Base-by-base conservation (phyloP, 192 early-diverging fungal species). In the Allomyces macrogynus region DNA sequence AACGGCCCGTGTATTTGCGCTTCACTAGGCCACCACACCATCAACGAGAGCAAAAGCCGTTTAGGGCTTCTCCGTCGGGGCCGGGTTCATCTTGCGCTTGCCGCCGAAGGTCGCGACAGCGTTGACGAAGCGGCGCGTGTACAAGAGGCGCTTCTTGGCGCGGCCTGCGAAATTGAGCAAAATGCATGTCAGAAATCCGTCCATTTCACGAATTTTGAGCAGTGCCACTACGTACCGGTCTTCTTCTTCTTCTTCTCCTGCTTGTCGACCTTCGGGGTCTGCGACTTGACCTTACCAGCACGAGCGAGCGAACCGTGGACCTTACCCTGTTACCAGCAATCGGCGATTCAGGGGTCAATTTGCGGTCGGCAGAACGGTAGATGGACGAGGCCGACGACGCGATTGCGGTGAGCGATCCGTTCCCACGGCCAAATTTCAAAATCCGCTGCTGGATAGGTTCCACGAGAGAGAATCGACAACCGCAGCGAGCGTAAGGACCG, bases 281-380 rank as follows among this genome's bases (percentile, higher is more conserved):
- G 93, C 70, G 87, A 88, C 91, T 99, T 99, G 79, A 99, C 95
- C 82, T 99, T 99, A 88, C 95, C 95, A 83, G 95, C 95, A 97
- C 95, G 93, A 82, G 95, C 90, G 77, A 98, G 87, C 72, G 92
- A 95, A 84, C 95, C 95, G 88, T 98, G 95, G 76, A 98, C 95
- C 88, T 98, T 97, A 87, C 93, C 95, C 95, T 95, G 78, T 70
- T 57, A 4, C 4, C 12, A 61, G 61, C 5, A 62, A 24, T 40
- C 7, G 32, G 32, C 32, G 32, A 40, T 40, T 40, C 32, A 40
- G n/a, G 32, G 32, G 32, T 40, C 32, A 40, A 40, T 40, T 40
- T 7, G 32, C 4, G 4, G 5, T 40, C 32, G 32, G 3, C 32
- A 40, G 3, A 8, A 40, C 32, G 7, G 32, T 40, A 8, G 0